Base-by-base conservation (phyloP, 345 rosid species). In the Clarkia xantiana region DNA sequence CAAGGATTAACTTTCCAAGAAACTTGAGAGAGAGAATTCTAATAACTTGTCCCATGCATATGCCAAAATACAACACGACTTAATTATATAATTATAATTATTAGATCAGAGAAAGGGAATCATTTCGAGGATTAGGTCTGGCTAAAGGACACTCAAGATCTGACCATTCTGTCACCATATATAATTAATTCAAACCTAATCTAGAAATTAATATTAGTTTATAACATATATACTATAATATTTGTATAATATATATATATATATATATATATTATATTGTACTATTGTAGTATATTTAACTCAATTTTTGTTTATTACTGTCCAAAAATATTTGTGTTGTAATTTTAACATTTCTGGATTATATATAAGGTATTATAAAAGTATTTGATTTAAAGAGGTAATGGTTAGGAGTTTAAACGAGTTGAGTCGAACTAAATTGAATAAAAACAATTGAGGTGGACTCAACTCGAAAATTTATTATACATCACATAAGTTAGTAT, bases 1-100 rank as follows among this genome's bases (percentile, higher is more conserved):
- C 74, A 69, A 69, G 63, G 45, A 61, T 64, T 64, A 64, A 57
- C 70, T 69, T 69, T 69, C 69, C 70, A 47, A 69, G 62, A 59
- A 66, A 57, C 64, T 60, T 60, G 49, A 51, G 60, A 49, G 60
- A 49, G 60, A 64, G 70, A 69, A 54, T 57, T 61, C 54, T 66
- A 64, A 61, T n/a, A 43, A 25, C 17, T 69, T 61, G 70, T 61
- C 74, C 34, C 15, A 41, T n/a, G n/a, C n/a, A n/a, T n/a, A n/a
- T n/a, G n/a, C n/a, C n/a, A n/a, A n/a, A n/a, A n/a, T n/a, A n/a
- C n/a, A n/a, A n/a, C n/a, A n/a, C n/a, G n/a, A n/a, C n/a, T n/a
- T n/a, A n/a, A n/a, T n/a, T 29, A 29, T 29, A 29, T 29, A 5
- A 29, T 29, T 29, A 29, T 29, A 29, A 29, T 29, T 29, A 2